Conservation (phyloP, 345 rosid genomes). For the Nephelium lappaceum region DNA sequence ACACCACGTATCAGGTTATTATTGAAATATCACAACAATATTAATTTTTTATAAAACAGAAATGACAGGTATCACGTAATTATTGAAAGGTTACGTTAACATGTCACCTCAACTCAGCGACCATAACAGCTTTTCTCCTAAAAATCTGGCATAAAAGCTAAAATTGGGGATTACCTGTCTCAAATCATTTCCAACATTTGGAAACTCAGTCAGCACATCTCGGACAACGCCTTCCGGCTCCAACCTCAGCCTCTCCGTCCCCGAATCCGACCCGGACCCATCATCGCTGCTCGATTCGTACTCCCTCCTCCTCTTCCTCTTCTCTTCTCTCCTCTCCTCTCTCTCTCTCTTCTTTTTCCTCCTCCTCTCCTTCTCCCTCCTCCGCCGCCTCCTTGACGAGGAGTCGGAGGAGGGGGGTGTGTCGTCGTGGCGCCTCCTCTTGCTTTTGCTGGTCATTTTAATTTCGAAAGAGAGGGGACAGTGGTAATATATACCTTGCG, state of each 20-base stretch:
- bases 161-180: conserved; percentile 48
- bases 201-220: conserved; percentile 60
- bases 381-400: conserved; percentile 41
- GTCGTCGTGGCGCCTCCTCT: conserved; percentile 43
- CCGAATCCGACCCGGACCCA: conserved; percentile 39
- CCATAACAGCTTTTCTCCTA: no score
- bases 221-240: conserved; percentile 52
- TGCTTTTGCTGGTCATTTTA: conserved; percentile 14
- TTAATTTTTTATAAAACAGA: no score
- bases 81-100: no score
- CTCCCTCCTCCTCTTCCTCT: conserved; percentile 37
- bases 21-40: no score
- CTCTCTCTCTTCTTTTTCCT: conserved; percentile 38
- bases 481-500: no score
- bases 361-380: conserved; percentile 51
- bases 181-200: conserved; percentile 66
- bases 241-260: conserved; percentile 28
- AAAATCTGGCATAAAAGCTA: neutral
- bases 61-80: no score
- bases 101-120: no score
- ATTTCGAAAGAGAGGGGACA: neutral
- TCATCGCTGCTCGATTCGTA: conserved; percentile 33
- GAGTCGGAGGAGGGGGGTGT: conserved; percentile 37
- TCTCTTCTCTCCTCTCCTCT: conserved; percentile 47
- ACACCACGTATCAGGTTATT: no score